A percentile compares a stretch with the other conserved stretches of the same genome.
Evolutionary conservation across 495 filamentous ascomycete genomes (phyloP).

Genomic region (Hypoxylon fragiforme): DNA sequence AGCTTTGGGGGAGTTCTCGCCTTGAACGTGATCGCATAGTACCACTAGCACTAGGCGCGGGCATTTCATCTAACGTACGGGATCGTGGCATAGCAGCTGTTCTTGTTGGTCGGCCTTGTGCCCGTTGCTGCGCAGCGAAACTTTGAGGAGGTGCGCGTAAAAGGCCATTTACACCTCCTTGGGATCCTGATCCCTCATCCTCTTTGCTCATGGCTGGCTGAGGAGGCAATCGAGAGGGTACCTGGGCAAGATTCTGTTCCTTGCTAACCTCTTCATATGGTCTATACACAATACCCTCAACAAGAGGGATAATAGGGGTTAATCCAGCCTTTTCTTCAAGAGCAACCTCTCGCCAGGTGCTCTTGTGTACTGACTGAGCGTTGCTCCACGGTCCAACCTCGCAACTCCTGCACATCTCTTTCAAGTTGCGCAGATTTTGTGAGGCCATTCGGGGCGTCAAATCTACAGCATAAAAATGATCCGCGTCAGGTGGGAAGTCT

Average conservation of each 20-base stretch:
- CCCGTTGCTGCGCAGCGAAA: slow-evolving; percentile 63
- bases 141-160: slow-evolving; percentile 56
- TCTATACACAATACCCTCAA: slow-evolving; percentile 68
- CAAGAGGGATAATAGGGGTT: slow-evolving; percentile 69
- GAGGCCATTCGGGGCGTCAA: slow-evolving; percentile 29
- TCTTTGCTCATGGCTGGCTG: slow-evolving; percentile 26
- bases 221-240: slow-evolving; percentile 28
- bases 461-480: slow-evolving; percentile 46
- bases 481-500: slow-evolving; percentile 49
- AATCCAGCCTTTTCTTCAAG: slow-evolving; percentile 71
- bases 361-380: slow-evolving; percentile 51
- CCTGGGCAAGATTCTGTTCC: slow-evolving; percentile 32
- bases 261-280: slow-evolving; percentile 52
- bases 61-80: slow-evolving; percentile 27
- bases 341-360: slow-evolving; percentile 68
- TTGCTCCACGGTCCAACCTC: slow-evolving; percentile 55
- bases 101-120: slow-evolving; percentile 44
- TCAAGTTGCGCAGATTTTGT: slow-evolving; percentile 41
- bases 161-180: slow-evolving; percentile 39
- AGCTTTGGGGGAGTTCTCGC: slow-evolving; percentile 28
- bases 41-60: slow-evolving; percentile 31
- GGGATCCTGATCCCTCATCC: slow-evolving; percentile 39
- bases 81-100: slow-evolving; percentile 26
- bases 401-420: slow-evolving; percentile 48
- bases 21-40: slow-evolving; percentile 38